Evolutionary conservation across 306 rosid species (phyloP), one percentile per base, ranked within the genome.

Genomic region (Nissolia schottii): DNA sequence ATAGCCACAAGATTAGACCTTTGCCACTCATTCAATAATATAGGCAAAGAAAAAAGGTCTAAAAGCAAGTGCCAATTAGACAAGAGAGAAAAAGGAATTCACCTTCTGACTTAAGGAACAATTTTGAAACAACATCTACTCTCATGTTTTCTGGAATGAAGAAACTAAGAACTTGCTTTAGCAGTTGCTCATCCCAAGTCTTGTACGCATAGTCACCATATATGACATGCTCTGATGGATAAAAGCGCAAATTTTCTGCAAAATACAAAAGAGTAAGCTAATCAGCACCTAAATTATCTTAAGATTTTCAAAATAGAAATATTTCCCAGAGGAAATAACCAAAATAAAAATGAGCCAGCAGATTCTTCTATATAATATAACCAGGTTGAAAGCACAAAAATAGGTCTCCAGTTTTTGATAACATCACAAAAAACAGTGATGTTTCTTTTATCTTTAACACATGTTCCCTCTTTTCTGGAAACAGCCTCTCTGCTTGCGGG

Each of bases 111-210:
- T 77, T 81, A 5, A 35, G 79, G 70, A 84, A 81, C 67, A 84
- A 81, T 84, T 89, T 91, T 43, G 99, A 91, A 37, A 89, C 79
- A 67, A 85, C 87, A 76, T 91, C 99, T 67, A 91, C 59, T 80
- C 99, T 87, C 99, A 94, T 94, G 86, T 94, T 89, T 74, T 94
- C 95, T 7, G 99, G 97, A 60, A 85, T 74, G 34, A 94, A 87
- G 85, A 89, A 91, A 82, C 86, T 85, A 88, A 88, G 87, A 80
- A 89, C 77, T 72, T 82, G 68, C 70, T 84, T 82, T 58, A 94
- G 67, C 79, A 88, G 28, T 40, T 94, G 87, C 62, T 77, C 91
- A 60, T 91, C 97, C 99, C 99, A 94, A 61, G 78, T 82, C 79
- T 86, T 64, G 87, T 85, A 87, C 24, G 84, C 92, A 20, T 94